Conservation (phyloP, 305 asterid genomes). For the Fraxinus dipetala region DNA sequence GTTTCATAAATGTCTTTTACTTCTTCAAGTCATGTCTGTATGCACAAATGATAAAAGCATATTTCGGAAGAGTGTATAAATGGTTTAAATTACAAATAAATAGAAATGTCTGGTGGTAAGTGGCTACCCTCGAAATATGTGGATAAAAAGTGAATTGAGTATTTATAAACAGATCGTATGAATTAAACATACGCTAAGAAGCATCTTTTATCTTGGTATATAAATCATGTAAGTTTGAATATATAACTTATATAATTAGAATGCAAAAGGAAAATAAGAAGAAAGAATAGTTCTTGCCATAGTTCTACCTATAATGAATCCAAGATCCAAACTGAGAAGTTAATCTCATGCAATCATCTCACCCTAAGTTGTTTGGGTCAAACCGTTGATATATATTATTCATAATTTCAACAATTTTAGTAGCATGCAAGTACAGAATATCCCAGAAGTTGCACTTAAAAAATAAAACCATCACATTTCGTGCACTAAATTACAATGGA, state of each 20-base stretch:
- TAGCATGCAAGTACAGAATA: neutral
- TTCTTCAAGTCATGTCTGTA: neutral
- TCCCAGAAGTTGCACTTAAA: neutral
- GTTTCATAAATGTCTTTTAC: neutral
- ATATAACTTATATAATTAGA: neutral
- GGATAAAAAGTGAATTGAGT: neutral
- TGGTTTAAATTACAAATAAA: neutral
- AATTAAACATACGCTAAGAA: neutral
- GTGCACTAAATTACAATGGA: neutral
- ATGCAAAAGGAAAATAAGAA: neutral
- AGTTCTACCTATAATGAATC: neutral
- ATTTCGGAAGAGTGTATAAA: neutral
- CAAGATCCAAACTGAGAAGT: slow-evolving; percentile 6
- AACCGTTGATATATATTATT: neutral
- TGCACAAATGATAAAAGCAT: neutral
- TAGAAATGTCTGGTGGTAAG: neutral
- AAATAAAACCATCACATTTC: neutral
- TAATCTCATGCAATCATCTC: neutral
- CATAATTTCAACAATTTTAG: neutral
- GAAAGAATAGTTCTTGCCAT: neutral
- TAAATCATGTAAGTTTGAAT: neutral
- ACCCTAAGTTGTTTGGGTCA: neutral
- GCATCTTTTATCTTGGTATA: neutral
- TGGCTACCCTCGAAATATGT: neutral
- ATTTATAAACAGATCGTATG: neutral